Evolutionary conservation across 2,329 filamentous ascomycete genomes (phyloP).

Genomic region (Penicillium sp.): DNA sequence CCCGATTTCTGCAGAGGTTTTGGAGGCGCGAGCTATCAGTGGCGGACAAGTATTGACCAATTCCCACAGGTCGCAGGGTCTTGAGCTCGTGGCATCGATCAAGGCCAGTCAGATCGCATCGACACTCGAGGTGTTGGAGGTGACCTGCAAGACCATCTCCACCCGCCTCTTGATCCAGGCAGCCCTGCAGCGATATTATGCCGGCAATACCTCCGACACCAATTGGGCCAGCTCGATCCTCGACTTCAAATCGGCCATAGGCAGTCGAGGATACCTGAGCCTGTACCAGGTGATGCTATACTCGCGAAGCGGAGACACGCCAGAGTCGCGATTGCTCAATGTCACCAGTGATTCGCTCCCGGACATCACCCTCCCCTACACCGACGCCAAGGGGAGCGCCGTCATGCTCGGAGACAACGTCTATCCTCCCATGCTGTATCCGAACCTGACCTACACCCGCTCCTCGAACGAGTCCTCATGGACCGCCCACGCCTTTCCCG

Average conservation of each 20-base stretch:
- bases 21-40: not conserved
- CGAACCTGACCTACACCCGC: slow-evolving; percentile 69
- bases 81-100: slow-evolving; percentile 78
- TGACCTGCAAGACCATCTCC: slow-evolving; percentile 70
- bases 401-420: slow-evolving; percentile 68
- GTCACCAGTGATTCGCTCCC: slow-evolving; percentile 57
- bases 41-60: slow-evolving; percentile 5
- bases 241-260: slow-evolving; percentile 73
- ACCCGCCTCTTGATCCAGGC: slow-evolving; percentile 61
- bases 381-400: slow-evolving; percentile 57
- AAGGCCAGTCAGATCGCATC: slow-evolving; percentile 81
- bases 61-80: slow-evolving; percentile 54
- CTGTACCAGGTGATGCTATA: slow-evolving; percentile 71
- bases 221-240: slow-evolving; percentile 63
- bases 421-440: slow-evolving; percentile 73
- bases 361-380: slow-evolving; percentile 60
- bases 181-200: slow-evolving; percentile 54
- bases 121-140: slow-evolving; percentile 76
- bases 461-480: slow-evolving; percentile 29
- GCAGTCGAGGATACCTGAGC: slow-evolving; percentile 56
- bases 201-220: slow-evolving; percentile 51
- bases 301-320: slow-evolving; percentile 65
- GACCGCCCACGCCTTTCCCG: slow-evolving; percentile 42
- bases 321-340: slow-evolving; percentile 62
- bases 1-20: not conserved